Evolutionary conservation across 1,284 basidiomycete species (phyloP).

Genomic region (Agroathelia rolfsii): DNA sequence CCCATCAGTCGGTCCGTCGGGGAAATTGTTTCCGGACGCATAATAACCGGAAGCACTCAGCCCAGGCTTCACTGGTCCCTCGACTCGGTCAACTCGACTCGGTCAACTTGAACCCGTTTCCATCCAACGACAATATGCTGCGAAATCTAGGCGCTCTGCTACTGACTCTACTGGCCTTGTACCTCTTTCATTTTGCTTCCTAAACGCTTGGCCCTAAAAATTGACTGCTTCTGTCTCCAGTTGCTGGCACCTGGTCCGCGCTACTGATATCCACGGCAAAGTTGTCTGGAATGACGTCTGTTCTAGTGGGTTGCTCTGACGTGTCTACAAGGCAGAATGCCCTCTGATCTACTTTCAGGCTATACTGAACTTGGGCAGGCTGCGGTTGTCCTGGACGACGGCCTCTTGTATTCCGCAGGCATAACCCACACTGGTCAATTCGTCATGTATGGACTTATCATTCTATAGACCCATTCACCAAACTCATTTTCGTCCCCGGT

Average conservation of each 20-base stretch:
- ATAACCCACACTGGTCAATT: constrained; percentile 52
- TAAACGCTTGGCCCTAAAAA: too few species aligned
- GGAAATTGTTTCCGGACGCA: too few species aligned
- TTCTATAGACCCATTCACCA: constrained; percentile 10
- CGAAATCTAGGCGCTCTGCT: too few species aligned
- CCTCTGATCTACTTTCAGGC: constrained; percentile 22
- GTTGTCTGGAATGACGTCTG: constrained; percentile 60
- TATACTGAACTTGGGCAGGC: constrained; percentile 41
- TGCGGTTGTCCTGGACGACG: constrained; percentile 52
- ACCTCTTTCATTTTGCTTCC: too few species aligned
- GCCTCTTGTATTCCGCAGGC: constrained; percentile 37
- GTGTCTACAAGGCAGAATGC: constrained; percentile 3
- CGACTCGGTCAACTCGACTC: too few species aligned
- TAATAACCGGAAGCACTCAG: too few species aligned
- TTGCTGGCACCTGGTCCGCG: constrained; percentile 20
- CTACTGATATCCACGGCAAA: constrained; percentile 47
- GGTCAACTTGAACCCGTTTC: too few species aligned
- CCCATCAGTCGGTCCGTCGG: too few species aligned
- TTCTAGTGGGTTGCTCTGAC: constrained; percentile 31
- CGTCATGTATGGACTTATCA: constrained; percentile 38
- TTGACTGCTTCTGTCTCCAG: too few species aligned
- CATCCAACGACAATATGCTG: too few species aligned
- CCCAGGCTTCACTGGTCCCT: too few species aligned
- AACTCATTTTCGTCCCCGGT: constrained; percentile 7
- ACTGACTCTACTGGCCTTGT: too few species aligned